Percentiles rank a stretch among this genome's conserved stretches.
Conservation (phyloP, 2,329 filamentous ascomycete genomes). For the Coniochaeta sp. region DNA sequence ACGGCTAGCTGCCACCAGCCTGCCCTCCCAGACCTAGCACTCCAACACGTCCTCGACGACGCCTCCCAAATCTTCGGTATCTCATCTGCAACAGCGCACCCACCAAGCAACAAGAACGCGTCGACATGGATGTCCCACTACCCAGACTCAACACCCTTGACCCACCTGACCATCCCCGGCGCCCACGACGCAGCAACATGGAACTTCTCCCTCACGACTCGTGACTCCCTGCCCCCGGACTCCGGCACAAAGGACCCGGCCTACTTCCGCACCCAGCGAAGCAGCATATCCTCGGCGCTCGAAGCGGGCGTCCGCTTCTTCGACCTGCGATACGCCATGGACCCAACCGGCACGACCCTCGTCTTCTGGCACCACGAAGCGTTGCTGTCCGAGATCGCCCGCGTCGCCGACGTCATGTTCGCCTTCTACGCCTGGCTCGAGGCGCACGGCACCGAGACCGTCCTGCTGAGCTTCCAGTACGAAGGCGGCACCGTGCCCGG, state of each 20-base stretch:
- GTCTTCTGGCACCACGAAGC: constrained; percentile 41
- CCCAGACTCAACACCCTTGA: constrained; percentile 30
- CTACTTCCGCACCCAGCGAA: constrained; percentile 33
- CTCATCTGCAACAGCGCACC: constrained; percentile 12
- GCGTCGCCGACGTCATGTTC: constrained; percentile 34
- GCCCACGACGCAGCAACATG: constrained; percentile 42
- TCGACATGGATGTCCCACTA: constrained; percentile 37
- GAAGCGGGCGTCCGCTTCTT: constrained; percentile 39
- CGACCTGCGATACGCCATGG: constrained; percentile 40
- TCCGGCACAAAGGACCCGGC: constrained; percentile 18
- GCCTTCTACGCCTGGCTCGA: constrained; percentile 41
- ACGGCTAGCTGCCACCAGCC: not conserved
- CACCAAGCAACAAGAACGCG: constrained; percentile 4
- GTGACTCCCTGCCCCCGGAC: constrained; percentile 27
- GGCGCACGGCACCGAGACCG: constrained; percentile 32
- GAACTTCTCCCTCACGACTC: constrained; percentile 38
- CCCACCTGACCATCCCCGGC: constrained; percentile 41
- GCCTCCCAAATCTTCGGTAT: constrained; percentile 34
- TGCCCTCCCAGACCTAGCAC: constrained; percentile 19
- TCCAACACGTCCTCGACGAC: constrained; percentile 32
- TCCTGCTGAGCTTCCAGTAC: constrained; percentile 40
- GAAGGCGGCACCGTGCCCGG: constrained; percentile 26
- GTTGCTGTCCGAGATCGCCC: constrained; percentile 33
- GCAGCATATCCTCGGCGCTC: constrained; percentile 27
- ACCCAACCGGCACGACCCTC: constrained; percentile 33